Evolutionary conservation across 805 yeast genomes (phyloP).

Genomic region (Schwanniomyces occidentalis): DNA sequence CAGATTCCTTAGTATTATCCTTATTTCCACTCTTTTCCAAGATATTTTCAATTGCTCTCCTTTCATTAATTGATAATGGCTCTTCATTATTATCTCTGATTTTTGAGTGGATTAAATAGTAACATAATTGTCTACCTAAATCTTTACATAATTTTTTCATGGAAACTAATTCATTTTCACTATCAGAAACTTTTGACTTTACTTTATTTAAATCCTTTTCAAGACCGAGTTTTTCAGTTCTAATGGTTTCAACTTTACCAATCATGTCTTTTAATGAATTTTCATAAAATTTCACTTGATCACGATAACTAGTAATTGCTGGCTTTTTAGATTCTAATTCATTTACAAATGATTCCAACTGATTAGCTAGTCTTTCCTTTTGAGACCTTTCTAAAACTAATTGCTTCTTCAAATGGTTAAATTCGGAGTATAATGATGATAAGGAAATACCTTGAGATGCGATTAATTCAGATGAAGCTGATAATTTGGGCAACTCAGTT

Average conservation of each 20-base stretch:
- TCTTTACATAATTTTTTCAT: constrained; percentile 65
- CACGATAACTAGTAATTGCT: constrained; percentile 62
- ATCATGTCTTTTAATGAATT: constrained; percentile 53
- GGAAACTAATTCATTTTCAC: constrained; percentile 46
- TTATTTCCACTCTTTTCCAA: constrained; percentile 39
- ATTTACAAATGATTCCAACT: constrained; percentile 66
- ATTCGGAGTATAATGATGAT: constrained; percentile 66
- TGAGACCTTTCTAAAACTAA: constrained; percentile 68
- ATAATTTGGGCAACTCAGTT: constrained; percentile 42
- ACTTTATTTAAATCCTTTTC: constrained; percentile 39
- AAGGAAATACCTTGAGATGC: constrained; percentile 61
- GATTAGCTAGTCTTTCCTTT: constrained; percentile 67
- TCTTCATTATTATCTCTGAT: constrained; percentile 54
- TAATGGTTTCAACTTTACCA: constrained; percentile 51
- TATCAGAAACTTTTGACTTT: constrained; percentile 37
- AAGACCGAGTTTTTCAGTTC: constrained; percentile 49
- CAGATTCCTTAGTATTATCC: constrained; percentile 44
- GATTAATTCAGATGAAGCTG: constrained; percentile 57
- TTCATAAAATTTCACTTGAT: constrained; percentile 56
- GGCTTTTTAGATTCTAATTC: constrained; percentile 84
- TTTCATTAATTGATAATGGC: constrained; percentile 67
- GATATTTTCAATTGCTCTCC: constrained; percentile 59
- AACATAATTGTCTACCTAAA: constrained; percentile 80
- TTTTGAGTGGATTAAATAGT: constrained; percentile 64
- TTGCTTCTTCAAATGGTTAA: constrained; percentile 62